A percentile compares a stretch with the other conserved stretches of the same genome.
phyloP scores from a whole-genome alignment of 805 yeast species.

The Wickerhamia fluorescens region DNA sequence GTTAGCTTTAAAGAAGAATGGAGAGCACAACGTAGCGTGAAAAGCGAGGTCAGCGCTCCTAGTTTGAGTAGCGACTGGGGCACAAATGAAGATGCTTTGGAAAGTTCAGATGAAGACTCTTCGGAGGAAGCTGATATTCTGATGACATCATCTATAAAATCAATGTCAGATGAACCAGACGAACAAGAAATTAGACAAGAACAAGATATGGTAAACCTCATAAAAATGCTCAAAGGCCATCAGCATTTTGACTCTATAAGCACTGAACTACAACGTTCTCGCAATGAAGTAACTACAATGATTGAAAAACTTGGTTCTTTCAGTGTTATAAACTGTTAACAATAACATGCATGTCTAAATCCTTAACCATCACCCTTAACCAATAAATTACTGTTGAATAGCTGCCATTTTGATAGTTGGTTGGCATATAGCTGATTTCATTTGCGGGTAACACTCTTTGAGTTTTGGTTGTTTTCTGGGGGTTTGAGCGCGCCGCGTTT shows the following conservation, averaged over 20 bases:
- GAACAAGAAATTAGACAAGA: constrained; percentile 11
- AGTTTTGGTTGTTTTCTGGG: constrained; percentile 1
- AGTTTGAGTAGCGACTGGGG: constrained; percentile 5
- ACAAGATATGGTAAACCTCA: constrained; percentile 27
- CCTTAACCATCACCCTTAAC: neutral
- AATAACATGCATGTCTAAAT: constrained; percentile 2
- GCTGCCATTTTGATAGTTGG: too few species aligned
- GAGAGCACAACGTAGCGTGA: too few species aligned
- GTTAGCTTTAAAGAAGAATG: constrained; percentile 25
- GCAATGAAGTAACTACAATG: constrained; percentile 47
- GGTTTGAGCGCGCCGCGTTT: constrained; percentile 1
- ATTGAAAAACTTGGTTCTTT: constrained; percentile 29
- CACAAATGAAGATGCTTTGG: neutral
- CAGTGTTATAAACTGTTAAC: constrained; percentile 27
- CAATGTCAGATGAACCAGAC: constrained; percentile 10
- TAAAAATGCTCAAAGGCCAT: constrained; percentile 42
- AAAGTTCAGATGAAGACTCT: constrained; percentile 2
- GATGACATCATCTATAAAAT: too few species aligned
- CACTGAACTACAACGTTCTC: constrained; percentile 55
- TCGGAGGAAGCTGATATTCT: constrained; percentile 4
- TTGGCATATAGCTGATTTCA: too few species aligned
- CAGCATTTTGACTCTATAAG: constrained; percentile 62
- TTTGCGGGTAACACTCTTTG: constrained; percentile 1
- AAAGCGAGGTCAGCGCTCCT: too few species aligned
- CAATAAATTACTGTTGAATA: too few species aligned